Conservation (phyloP, 129 eudicot species). For the Apium graveolens region DNA sequence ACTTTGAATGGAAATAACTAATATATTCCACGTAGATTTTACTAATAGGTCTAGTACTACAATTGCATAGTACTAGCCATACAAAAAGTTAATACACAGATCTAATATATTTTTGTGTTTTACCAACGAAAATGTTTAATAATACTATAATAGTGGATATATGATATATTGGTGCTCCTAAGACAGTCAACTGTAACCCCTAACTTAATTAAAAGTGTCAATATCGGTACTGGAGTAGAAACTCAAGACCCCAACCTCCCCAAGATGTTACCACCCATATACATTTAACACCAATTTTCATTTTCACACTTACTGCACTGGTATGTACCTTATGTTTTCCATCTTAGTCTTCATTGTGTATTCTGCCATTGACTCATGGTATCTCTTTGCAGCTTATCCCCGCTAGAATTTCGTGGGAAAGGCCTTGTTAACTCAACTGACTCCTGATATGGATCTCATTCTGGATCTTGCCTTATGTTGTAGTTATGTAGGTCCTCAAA, state of each 20-base stretch:
- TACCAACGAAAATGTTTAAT: not conserved
- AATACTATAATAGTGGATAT: not conserved
- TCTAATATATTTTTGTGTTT: not conserved
- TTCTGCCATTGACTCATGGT: not conserved
- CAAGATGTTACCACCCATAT: not conserved
- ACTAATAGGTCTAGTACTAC: not conserved
- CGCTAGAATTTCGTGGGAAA: not conserved
- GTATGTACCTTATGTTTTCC: not conserved
- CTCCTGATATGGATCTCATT: not conserved
- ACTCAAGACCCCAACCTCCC: not conserved
- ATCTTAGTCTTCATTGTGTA: not conserved
- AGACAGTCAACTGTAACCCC: not conserved
- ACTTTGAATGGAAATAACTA: not conserved
- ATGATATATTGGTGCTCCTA: not conserved
- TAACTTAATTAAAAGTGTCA: not conserved
- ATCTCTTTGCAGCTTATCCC: not conserved
- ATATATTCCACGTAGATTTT: not conserved
- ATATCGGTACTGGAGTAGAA: not conserved
- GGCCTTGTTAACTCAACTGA: not conserved
- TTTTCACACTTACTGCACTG: not conserved
- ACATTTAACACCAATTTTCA: not conserved
- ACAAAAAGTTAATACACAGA: not conserved
- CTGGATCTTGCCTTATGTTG: not conserved
- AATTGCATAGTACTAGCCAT: not conserved
- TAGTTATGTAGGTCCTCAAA: not conserved